Evolutionary conservation across 331 rosid species (phyloP), one percentile per base, ranked within the genome.

Genomic region (Acacia concinna): DNA sequence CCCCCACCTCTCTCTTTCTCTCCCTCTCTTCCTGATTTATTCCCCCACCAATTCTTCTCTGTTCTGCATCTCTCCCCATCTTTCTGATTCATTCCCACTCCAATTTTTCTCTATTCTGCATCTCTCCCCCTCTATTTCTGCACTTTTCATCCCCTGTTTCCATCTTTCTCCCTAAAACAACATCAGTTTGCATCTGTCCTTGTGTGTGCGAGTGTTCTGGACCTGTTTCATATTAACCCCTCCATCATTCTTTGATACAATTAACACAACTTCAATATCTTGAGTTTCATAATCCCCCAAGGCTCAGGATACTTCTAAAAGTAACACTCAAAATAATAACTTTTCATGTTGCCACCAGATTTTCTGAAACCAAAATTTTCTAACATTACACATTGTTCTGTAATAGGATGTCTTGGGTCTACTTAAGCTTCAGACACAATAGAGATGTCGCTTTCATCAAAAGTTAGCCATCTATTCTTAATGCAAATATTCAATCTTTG

Each of bases 331-430:
- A 30, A 62, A 47, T 52, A 60, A 49, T 25, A 52, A 77, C 74
- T 52, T 52, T 51, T 41, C 35, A 38, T 31, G 43, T 44, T 28
- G 70, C 70, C 38, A 63, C 69, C 37, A 49, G 62, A 67, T 21
- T 60, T 77, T 68, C 75, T 12, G 75, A 49, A 46, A 51, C 71
- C 34, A 35, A 76, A 79, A 82, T 47, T 11, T 66, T 46, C 52
- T 32, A 79, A 41, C 59, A 76, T 64, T 15, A 64, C 47, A 27
- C 47, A 27, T 30, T 63, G 69, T 13, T 56, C 67, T 43, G 20
- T 49, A 64, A 64, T 37, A 64, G 66, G 75, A 38, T 71, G 57
- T 21, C 70, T 43, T 31, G 51, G 54, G 72, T 21, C 76, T 51
- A 35, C 21, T 44, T 31, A 62, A 65, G 67, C 67, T 44, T 82